phyloP scores from a whole-genome alignment of 108 stramenopile species.

The Conticribra weissflogii region DNA sequence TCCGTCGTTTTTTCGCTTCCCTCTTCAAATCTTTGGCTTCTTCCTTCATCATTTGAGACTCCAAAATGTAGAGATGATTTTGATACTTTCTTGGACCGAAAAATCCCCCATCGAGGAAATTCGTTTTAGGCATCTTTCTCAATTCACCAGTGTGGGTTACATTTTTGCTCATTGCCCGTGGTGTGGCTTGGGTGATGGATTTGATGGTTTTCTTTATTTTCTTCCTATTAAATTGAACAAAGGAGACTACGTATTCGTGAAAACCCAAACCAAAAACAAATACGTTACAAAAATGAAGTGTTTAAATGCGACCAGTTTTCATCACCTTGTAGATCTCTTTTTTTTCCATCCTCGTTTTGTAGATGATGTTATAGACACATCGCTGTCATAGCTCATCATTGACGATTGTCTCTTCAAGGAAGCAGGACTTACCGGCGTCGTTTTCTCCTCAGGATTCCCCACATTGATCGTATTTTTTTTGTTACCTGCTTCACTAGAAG shows the following conservation, averaged over 20 bases:
- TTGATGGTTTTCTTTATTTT: slow-evolving; percentile 10
- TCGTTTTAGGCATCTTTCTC: slow-evolving; percentile 7
- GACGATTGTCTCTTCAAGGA: not conserved
- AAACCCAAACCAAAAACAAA: too few relatives aligned
- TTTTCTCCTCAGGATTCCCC: not conserved
- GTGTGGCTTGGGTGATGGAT: slow-evolving; percentile 15
- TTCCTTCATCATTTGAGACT: slow-evolving; percentile 24
- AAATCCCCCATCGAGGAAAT: slow-evolving; percentile 21
- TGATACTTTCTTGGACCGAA: slow-evolving; percentile 24
- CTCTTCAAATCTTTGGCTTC: not conserved
- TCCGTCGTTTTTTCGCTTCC: not conserved
- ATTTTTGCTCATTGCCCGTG: not conserved
- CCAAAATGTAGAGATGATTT: slow-evolving; percentile 5
- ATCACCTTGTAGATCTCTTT: not conserved
- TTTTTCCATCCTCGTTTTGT: not conserved
- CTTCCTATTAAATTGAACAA: not conserved
- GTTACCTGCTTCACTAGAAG: too few relatives aligned
- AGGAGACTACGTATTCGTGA: too few relatives aligned
- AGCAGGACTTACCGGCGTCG: not conserved
- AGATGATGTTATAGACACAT: not conserved
- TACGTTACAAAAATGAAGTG: not conserved
- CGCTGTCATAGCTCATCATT: not conserved
- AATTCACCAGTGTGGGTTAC: not conserved
- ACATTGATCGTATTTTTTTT: too few relatives aligned
- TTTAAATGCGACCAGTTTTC: not conserved